Conservation (phyloP, 345 rosid genomes). For the Salix caprea region DNA sequence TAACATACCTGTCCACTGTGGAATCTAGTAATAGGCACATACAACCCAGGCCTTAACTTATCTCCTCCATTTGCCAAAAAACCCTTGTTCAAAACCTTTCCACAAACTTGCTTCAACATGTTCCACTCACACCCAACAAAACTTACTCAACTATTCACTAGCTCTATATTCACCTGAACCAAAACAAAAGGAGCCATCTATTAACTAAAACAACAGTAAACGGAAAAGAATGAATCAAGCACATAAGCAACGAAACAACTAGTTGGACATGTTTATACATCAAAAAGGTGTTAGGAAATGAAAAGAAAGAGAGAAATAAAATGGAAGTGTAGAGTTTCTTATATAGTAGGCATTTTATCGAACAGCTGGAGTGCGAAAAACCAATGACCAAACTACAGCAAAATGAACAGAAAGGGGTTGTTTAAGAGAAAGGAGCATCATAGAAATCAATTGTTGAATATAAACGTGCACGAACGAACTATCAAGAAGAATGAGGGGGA, state of each 20-base stretch:
- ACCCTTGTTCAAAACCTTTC: conserved; percentile 27
- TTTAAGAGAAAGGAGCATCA: not conserved
- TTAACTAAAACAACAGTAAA: too few species aligned
- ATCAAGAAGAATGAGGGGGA: not conserved
- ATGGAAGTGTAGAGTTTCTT: not conserved
- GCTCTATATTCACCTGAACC: too few species aligned
- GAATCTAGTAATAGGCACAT: conserved; percentile 25
- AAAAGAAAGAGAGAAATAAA: not conserved
- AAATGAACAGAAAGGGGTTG: not conserved
- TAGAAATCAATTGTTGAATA: not conserved
- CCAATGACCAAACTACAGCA: not conserved
- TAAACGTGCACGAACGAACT: too few species aligned
- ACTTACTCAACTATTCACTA: not conserved
- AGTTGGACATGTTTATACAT: not conserved
- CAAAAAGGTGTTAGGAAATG: not conserved
- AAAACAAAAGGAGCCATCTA: too few species aligned
- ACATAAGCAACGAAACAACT: not conserved
- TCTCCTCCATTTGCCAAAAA: conserved; percentile 23
- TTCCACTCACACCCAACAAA: conserved; percentile 13
- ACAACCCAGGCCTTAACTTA: conserved; percentile 39
- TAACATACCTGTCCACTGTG: conserved; percentile 47
- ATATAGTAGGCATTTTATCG: conserved; percentile 10
- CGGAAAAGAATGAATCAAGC: too few species aligned
- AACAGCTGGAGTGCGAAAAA: conserved; percentile 11
- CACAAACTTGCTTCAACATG: conserved; percentile 52